Base-by-base conservation (phyloP, 495 filamentous ascomycete genomes). In the Cudoniella acicularis region DNA sequence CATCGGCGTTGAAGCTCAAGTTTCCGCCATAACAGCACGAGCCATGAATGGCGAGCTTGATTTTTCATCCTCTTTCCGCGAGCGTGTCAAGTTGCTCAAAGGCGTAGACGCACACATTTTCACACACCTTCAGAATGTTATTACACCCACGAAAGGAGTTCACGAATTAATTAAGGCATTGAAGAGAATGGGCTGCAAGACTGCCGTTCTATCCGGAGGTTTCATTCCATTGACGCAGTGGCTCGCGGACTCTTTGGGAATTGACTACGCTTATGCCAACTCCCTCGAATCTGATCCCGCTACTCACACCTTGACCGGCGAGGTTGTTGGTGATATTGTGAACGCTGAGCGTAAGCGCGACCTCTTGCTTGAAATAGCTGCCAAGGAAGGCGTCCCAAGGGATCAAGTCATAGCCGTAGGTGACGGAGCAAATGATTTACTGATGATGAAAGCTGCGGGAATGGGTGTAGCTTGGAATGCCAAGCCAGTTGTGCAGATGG, bases 1-100 rank as follows among this genome's bases (percentile, higher is more conserved):
- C 26, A 84, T 94, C 52, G 89, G 89, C 46, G 80, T 92, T 10
- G 87, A 73, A 26, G 73, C 68, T 11, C 68, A 75, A 47, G 72
- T 82, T 1, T 73, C 77, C 20, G 84, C 84, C 60, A 96, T 98
- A 69, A 98, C 94, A 2, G 85, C 84, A 48, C 86, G 90, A 17
- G 93, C 94, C 25, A 98, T 98, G 94, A 86, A 92, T 61, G 94
- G 94, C 47, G 94, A 98, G 69, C 79, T 96, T n/a, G 93, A 98
- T 69, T 98, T 98, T 64, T 83, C 91, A 23, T 78, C 83, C 10
- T 89, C 87, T 0, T 83, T 98, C 62, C 83, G 82, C 42, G 87
- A 87, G 68, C 84, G 94, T 10, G 90, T 92, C 22, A 77, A 78
- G 46, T 79, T 98, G 25, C 80, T 98, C 10, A 88, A 87, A 59